Percentiles rank a stretch among this genome's conserved stretches.
Evolutionary conservation across 208 protist species (phyloP).

Genomic region (Phytomonas sp.): DNA sequence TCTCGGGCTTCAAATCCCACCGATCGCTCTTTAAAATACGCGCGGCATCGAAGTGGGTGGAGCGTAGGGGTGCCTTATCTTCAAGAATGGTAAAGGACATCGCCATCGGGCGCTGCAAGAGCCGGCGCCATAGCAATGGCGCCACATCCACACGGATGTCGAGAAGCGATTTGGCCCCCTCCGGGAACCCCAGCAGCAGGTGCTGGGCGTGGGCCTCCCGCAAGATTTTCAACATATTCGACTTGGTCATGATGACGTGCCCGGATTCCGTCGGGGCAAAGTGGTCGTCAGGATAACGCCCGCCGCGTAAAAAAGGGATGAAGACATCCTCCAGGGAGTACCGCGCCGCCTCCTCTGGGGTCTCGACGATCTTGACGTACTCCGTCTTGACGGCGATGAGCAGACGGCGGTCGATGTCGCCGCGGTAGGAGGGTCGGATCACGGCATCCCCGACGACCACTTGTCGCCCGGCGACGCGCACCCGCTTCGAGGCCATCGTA

Average conservation of each 20-base stretch:
- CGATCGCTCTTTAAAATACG: conserved; percentile 61
- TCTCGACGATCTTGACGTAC: conserved; percentile 55
- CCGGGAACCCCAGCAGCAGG: conserved; percentile 61
- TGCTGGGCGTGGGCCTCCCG: conserved; percentile 48
- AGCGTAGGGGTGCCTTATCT: conserved; percentile 55
- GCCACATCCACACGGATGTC: conserved; percentile 48
- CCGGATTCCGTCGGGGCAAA: conserved; percentile 36
- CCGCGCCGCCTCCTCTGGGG: conserved; percentile 28
- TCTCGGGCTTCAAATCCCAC: conserved; percentile 13
- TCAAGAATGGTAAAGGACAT: conserved; percentile 66
- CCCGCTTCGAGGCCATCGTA: conserved; percentile 58
- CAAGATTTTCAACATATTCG: conserved; percentile 52
- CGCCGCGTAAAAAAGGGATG: conserved; percentile 73
- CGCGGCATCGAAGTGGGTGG: conserved; percentile 62
- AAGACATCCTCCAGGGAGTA: conserved; percentile 70
- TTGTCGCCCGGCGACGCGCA: conserved; percentile 22
- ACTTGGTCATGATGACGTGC: conserved; percentile 68
- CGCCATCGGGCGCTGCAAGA: conserved; percentile 54
- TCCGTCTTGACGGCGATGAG: conserved; percentile 68
- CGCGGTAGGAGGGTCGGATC: conserved; percentile 45
- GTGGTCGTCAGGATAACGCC: conserved; percentile 38
- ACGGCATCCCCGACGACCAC: conserved; percentile 73
- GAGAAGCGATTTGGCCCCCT: conserved; percentile 37
- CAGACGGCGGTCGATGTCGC: conserved; percentile 41
- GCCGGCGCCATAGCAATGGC: conserved; percentile 64